Percentiles rank a stretch among this genome's conserved stretches.
These are phyloP conservation scores for Nakaseomyces bracarensis DNA, from an alignment of 1,139 yeast species.

Conservation along the genomic window DNA sequence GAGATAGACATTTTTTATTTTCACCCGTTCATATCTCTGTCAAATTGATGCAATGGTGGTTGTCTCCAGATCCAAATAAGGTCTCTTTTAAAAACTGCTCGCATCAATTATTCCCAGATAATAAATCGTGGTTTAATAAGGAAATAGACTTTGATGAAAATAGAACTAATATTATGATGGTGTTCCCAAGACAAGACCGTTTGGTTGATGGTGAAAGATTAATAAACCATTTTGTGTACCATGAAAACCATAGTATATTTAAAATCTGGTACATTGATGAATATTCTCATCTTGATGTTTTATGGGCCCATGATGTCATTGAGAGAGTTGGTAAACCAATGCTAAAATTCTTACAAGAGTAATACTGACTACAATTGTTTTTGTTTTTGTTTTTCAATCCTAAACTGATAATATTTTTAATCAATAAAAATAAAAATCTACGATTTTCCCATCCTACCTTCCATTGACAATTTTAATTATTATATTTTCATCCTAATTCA, in stretches of 20 bases:
- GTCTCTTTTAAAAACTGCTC: slow-evolving; percentile 26
- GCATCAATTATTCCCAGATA: slow-evolving; percentile 27
- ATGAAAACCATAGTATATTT: slow-evolving; percentile 40
- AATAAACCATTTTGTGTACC: slow-evolving; percentile 37
- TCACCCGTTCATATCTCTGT: slow-evolving; percentile 81
- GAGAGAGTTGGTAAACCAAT: slow-evolving; percentile 43
- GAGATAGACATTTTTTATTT: slow-evolving; percentile 69
- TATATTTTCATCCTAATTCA: neutral
- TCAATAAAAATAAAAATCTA: too few species aligned
- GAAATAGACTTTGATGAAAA: slow-evolving; percentile 8
- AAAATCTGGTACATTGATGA: slow-evolving; percentile 41
- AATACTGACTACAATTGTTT: neutral
- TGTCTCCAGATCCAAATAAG: slow-evolving; percentile 30
- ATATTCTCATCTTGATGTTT: slow-evolving; percentile 82
- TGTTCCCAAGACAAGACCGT: slow-evolving; percentile 48
- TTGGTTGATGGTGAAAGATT: slow-evolving; percentile 54
- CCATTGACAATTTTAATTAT: neutral
- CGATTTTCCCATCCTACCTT: too few species aligned
- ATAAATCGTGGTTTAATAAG: slow-evolving; percentile 25
- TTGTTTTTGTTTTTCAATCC: neutral
- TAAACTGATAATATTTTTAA: too few species aligned
- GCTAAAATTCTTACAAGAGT: slow-evolving; percentile 8
- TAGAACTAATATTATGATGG: slow-evolving; percentile 36
- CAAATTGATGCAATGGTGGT: slow-evolving; percentile 88
- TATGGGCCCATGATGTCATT: slow-evolving; percentile 76